Conservation (phyloP, 163 green algal species). For the Prototheca cutis region DNA sequence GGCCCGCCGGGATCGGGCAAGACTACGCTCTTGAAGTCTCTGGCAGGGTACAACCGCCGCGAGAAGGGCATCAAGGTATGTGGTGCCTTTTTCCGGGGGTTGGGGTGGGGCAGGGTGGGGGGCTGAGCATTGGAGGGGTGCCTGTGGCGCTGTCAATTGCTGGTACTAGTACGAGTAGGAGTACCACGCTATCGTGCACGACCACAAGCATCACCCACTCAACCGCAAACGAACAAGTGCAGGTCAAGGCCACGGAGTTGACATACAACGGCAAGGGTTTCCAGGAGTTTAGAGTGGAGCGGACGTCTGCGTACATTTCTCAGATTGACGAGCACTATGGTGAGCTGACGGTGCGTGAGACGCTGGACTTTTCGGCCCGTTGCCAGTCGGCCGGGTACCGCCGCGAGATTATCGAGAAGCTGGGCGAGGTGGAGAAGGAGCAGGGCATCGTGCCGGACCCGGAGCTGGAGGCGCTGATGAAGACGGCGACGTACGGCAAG, state of each 20-base stretch:
- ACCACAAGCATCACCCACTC: not conserved
- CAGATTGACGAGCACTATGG: conserved; percentile 52
- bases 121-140: not conserved
- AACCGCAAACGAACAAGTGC: no score
- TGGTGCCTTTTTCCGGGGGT: not conserved
- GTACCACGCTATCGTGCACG: not conserved
- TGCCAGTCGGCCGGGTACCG: conserved; percentile 35
- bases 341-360: conserved; percentile 78
- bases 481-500: conserved; percentile 7
- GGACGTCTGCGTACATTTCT: conserved; percentile 35
- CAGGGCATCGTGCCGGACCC: conserved; percentile 45
- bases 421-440: conserved; percentile 29
- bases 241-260: conserved; percentile 16
- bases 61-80: conserved; percentile 4
- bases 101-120: not conserved
- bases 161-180: no score
- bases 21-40: conserved; percentile 53
- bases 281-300: conserved; percentile 39
- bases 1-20: conserved; percentile 63
- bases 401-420: conserved; percentile 27
- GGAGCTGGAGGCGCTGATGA: conserved; percentile 52
- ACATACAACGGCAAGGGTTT: conserved; percentile 55
- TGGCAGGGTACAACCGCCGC: conserved; percentile 26
- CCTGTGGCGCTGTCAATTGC: no score
- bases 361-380: conserved; percentile 57